phyloP scores from a whole-genome alignment of 805 yeast genomes.

The Clavispora fructus region DNA sequence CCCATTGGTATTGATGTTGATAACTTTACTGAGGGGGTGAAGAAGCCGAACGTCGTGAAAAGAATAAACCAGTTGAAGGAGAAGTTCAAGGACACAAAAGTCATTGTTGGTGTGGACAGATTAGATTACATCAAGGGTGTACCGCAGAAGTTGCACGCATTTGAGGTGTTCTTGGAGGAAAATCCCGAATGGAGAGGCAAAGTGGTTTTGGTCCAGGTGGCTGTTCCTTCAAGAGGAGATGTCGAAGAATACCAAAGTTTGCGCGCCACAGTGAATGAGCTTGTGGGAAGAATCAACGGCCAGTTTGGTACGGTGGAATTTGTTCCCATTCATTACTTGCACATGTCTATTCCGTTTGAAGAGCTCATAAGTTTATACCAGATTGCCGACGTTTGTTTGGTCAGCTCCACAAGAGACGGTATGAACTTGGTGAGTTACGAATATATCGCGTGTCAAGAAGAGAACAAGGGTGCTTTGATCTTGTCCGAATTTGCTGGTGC shows the following conservation, averaged over 20 bases:
- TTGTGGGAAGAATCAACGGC: conserved; percentile 96
- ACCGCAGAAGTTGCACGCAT: conserved; percentile 94
- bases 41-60: conserved; percentile 53
- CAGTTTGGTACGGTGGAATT: conserved; percentile 94
- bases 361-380: conserved; percentile 87
- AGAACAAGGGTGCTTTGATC: conserved; percentile 79
- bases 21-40: conserved; percentile 76
- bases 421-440: conserved; percentile 97
- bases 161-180: conserved; percentile 84
- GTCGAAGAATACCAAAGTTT: conserved; percentile 96
- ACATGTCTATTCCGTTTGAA: conserved; percentile 83
- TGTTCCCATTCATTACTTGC: conserved; percentile 96
- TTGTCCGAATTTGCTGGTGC: conserved; percentile 97
- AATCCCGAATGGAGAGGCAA: conserved; percentile 99
- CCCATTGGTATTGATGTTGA: conserved; percentile 99
- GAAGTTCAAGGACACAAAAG: conserved; percentile 70
- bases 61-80: conserved; percentile 59
- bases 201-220: conserved; percentile 91
- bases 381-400: conserved; percentile 84
- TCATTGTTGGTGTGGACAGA: conserved; percentile 95
- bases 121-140: conserved; percentile 97
- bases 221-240: conserved; percentile 96
- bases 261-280: conserved; percentile 90
- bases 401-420: conserved; percentile 94
- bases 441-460: conserved; percentile 91